Evolutionary conservation across 2,329 filamentous ascomycete genomes (phyloP).

Genomic region (Sclerotinia trifoliorum): DNA sequence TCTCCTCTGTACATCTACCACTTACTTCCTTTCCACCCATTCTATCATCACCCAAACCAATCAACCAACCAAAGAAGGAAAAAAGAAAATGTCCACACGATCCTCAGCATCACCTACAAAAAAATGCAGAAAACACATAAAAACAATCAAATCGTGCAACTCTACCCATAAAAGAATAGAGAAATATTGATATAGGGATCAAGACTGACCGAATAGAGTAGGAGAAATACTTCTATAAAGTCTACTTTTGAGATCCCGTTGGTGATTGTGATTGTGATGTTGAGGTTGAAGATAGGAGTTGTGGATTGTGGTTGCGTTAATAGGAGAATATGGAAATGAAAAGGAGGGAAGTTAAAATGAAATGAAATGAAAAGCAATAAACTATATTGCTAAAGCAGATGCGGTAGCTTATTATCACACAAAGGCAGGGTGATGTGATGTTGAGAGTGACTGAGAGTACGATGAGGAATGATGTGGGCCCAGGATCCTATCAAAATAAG

Average conservation of each 20-base stretch:
- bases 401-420: no score
- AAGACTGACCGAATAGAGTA: slow-evolving; percentile 20
- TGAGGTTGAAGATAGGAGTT: no score
- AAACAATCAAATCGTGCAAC: slow-evolving; percentile 4
- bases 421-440: neutral
- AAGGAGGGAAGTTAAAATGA: neutral
- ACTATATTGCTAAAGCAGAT: neutral
- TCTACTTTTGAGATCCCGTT: slow-evolving; percentile 21
- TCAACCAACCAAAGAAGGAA: neutral
- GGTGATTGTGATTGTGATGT: neutral
- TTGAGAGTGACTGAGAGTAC: neutral
- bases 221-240: slow-evolving; percentile 20
- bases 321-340: neutral
- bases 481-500: neutral
- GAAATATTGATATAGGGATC: slow-evolving; percentile 10
- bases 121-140: slow-evolving; percentile 2
- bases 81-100: slow-evolving; percentile 8
- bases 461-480: neutral
- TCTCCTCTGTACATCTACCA: neutral
- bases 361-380: neutral
- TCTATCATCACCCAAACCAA: neutral
- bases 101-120: slow-evolving; percentile 1
- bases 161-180: neutral
- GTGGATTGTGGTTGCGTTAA: no score
- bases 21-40: neutral